Percentiles rank a stretch among this genome's conserved stretches.
These are phyloP conservation scores for Clohesyomyces aquaticus DNA, from an alignment of 495 filamentous ascomycete genomes.

Conservation along the genomic window DNA sequence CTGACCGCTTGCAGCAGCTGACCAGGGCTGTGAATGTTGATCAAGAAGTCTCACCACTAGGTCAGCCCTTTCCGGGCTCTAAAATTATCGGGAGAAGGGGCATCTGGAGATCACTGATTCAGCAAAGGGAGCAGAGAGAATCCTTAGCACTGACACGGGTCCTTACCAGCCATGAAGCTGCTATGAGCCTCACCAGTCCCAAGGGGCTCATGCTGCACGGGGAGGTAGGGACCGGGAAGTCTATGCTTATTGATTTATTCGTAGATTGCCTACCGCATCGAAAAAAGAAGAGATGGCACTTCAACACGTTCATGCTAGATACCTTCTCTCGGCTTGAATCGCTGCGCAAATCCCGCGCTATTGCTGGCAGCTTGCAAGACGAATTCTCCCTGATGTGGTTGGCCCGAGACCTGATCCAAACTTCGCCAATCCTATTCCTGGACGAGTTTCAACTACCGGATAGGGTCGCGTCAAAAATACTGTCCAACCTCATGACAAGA, in stretches of 20 bases:
- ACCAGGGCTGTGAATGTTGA: conserved; percentile 48
- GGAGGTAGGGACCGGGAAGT: conserved; percentile 73
- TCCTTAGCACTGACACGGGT: conserved; percentile 62
- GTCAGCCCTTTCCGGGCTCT: not conserved
- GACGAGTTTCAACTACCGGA: conserved; percentile 78
- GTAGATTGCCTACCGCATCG: conserved; percentile 67
- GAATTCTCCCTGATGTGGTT: conserved; percentile 68
- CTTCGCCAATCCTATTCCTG: conserved; percentile 70
- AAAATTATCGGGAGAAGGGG: conserved; percentile 22
- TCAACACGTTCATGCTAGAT: conserved; percentile 76
- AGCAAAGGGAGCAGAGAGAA: conserved; percentile 50
- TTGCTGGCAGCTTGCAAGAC: conserved; percentile 41
- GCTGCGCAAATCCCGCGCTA: conserved; percentile 42
- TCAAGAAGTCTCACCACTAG: conserved; percentile 2
- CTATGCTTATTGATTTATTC: conserved; percentile 71
- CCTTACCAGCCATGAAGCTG: conserved; percentile 65
- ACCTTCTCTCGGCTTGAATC: conserved; percentile 64
- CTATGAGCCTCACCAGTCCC: conserved; percentile 63
- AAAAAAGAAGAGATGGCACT: conserved; percentile 72
- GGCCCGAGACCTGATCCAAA: conserved; percentile 67
- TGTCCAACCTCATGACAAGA: conserved; percentile 69
- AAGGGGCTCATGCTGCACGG: conserved; percentile 69
- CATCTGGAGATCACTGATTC: conserved; percentile 46
- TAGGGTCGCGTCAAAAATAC: conserved; percentile 66
- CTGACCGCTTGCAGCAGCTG: conserved; percentile 57